Conservation (phyloP, 1,139 yeast genomes). For the Hemisphaericaspora xylofermentans region DNA sequence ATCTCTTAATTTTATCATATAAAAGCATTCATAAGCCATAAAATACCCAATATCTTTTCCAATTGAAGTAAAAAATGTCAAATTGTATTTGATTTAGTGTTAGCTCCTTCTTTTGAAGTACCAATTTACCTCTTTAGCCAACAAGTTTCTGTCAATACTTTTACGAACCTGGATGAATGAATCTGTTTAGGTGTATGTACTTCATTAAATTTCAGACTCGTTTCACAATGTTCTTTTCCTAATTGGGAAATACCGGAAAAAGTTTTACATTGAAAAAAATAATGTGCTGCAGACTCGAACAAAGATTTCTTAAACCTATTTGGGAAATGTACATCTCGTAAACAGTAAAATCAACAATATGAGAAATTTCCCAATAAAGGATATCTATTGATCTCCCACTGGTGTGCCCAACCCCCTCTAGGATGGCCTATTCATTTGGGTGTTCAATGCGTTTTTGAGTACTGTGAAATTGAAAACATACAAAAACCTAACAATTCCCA, state of each 20-base stretch:
- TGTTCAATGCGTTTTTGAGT: too few species aligned
- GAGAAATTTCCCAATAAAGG: not conserved
- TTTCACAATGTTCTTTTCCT: constrained; percentile 5
- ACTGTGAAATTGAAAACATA: too few species aligned
- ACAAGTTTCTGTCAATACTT: too few species aligned
- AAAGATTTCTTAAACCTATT: constrained; percentile 14
- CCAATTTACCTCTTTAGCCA: constrained; percentile 1
- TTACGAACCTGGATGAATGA: not conserved
- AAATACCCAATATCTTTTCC: not conserved
- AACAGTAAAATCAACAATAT: not conserved
- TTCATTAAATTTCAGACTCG: not conserved
- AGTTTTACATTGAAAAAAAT: not conserved
- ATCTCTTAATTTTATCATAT: too few species aligned
- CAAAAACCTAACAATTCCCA: too few species aligned
- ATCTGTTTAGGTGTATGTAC: not conserved
- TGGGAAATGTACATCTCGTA: constrained; percentile 17
- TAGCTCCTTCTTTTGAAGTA: not conserved
- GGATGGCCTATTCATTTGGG: too few species aligned
- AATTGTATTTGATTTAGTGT: not conserved
- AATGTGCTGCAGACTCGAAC: constrained; percentile 3
- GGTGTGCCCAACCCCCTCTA: too few species aligned
- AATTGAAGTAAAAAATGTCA: not conserved
- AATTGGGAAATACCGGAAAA: constrained; percentile 5
- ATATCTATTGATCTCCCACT: not conserved
- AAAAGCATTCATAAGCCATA: not conserved